Base-by-base conservation (phyloP, 495 filamentous ascomycete genomes). In the Daldinia loculata region DNA sequence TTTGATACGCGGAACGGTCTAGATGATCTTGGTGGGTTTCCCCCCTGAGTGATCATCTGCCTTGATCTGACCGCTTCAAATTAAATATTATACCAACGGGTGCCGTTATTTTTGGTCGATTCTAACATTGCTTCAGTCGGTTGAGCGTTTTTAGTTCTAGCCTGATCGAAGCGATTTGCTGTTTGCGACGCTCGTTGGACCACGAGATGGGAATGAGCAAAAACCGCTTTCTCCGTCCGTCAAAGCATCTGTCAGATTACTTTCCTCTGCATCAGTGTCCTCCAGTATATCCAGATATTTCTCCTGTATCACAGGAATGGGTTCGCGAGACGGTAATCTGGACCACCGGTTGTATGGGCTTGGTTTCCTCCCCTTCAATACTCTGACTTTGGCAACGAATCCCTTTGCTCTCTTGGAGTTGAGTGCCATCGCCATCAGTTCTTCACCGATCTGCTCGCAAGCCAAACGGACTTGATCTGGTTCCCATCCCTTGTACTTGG, bases 351-450 rank as follows among this genome's bases (percentile, higher is more conserved):
- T 45, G 19, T 63, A 60, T 32, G 61, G 70, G 26, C 68, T 66
- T 27, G 89, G 87, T 66, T 89, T 91, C 68, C 87, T 82, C 17
- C 78, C 89, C 29, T 83, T 82, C 29, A 91, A 74, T 30, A 90
- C 82, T 12, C 84, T 79, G 14, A 90, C 79, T 64, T 82, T 82
- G 34, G 80, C 68, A 24, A 77, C 80, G 30, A 81, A 82, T 50
- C 75, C 79, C 74, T 79, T 85, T 12, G 69, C 76, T 66, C 67
- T 80, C 61, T 63, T 72, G 0, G 78, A 66, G 59, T 84, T 80
- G 22, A 82, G 75, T 9, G 83, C 80, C n/a, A 87, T 78, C 14
- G 71, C 61, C 70, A 84, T 81, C 9, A 89, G 74, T 67, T 91
- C 88, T 48, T 77, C 73, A 14, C 81, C 81, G 2, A 88, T 84